A percentile compares a stretch with the other conserved stretches of the same genome.
phyloP scores from a whole-genome alignment of 176 grass and related monocot genomes.

The Oryza glaberrima region DNA sequence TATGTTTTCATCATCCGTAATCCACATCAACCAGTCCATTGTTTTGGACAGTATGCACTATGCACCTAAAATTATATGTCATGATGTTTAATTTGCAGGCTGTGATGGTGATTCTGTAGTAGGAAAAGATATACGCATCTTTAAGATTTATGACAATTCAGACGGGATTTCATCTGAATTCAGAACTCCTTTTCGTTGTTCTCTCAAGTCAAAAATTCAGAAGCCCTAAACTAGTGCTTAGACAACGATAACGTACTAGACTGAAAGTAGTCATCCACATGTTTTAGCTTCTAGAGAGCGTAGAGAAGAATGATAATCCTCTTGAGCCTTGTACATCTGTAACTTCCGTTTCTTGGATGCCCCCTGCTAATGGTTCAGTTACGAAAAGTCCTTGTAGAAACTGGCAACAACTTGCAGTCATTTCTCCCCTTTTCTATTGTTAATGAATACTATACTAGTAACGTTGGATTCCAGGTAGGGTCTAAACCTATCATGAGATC shows the following conservation, averaged over 20 bases:
- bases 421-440: not conserved
- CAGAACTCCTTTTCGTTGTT: not conserved
- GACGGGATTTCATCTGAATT: not conserved
- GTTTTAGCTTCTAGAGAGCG: conserved; percentile 24
- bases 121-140: not conserved
- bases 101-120: not conserved
- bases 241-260: not conserved
- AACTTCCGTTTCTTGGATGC: conserved; percentile 6
- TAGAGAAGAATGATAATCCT: not conserved
- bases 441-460: not conserved
- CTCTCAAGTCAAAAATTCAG: not conserved
- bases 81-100: not conserved
- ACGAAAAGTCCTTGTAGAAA: conserved; percentile 15
- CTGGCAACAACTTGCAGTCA: not conserved
- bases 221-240: not conserved
- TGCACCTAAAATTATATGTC: not conserved
- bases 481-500: conserved; percentile 15
- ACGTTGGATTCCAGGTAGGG: not conserved
- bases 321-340: not conserved
- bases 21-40: not conserved
- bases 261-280: not conserved
- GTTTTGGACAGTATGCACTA: too few species aligned
- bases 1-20: not conserved
- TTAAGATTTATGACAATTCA: not conserved
- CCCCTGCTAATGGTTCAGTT: not conserved